phyloP scores from a whole-genome alignment of 805 yeast species.

The Cyberlindnera meyerae region DNA sequence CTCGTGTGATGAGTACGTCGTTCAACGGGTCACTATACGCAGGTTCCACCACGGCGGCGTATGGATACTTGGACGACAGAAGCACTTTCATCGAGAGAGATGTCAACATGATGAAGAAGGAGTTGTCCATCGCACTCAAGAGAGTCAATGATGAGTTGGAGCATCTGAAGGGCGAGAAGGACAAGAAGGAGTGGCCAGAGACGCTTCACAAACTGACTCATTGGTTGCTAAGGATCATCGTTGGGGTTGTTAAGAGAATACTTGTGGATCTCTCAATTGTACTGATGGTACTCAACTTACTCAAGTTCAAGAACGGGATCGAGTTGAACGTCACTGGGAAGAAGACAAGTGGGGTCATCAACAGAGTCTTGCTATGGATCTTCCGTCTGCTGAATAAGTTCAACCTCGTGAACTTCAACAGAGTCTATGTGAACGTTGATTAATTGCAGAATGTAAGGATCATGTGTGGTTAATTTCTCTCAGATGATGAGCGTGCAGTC shows the following conservation, averaged over 20 bases:
- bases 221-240: conserved; percentile 6
- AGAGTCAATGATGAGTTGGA: conserved; percentile 24
- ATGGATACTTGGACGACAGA: conserved; percentile 14
- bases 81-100: conserved; percentile 13
- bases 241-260: conserved; percentile 14
- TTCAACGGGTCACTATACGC: conserved; percentile 10
- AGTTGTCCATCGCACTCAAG: conserved; percentile 22
- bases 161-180: conserved; percentile 7
- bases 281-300: conserved; percentile 17
- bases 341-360: conserved; percentile 7
- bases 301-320: conserved; percentile 21
- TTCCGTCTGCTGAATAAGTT: conserved; percentile 17
- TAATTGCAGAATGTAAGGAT: conserved; percentile 1
- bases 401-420: conserved; percentile 18
- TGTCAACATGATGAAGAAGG: conserved; percentile 22
- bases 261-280: conserved; percentile 18
- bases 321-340: conserved; percentile 10
- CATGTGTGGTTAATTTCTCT: too few relatives aligned
- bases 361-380: conserved; percentile 8
- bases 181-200: conserved; percentile 14
- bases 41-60: conserved; percentile 10
- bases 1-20: conserved; percentile 12
- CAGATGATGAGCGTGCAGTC: too few relatives aligned
- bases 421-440: conserved; percentile 19
- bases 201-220: conserved; percentile 6